A percentile compares a stretch with the other conserved stretches of the same genome.
phyloP scores from a whole-genome alignment of 2,329 filamentous ascomycete species.

The Sporothrix pallida region DNA sequence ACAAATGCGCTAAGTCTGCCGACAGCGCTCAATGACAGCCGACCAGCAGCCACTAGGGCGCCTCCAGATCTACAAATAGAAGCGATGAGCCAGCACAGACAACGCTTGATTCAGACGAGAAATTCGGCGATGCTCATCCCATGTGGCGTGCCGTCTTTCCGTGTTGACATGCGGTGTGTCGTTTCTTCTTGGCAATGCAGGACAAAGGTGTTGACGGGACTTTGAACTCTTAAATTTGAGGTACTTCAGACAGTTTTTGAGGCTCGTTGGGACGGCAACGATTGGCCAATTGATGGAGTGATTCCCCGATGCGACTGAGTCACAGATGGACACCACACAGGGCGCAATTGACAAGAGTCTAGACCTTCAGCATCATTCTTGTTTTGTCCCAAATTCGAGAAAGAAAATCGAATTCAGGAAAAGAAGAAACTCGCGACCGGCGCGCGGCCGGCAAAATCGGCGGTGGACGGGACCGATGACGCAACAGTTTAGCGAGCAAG shows the following conservation, averaged over 20 bases:
- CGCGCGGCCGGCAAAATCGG: slow-evolving; percentile 1
- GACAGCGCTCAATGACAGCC: background rate
- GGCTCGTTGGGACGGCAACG: background rate
- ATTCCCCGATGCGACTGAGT: background rate
- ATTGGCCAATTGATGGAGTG: background rate
- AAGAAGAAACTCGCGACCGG: background rate
- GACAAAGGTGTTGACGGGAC: background rate
- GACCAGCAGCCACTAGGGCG: background rate
- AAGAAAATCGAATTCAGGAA: background rate
- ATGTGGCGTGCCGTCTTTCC: background rate
- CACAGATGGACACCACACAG: background rate
- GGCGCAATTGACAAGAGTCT: background rate
- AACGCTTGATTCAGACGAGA: background rate
- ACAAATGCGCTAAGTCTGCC: background rate
- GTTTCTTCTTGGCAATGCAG: slow-evolving; percentile 1
- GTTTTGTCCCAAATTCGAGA: too few relatives aligned
- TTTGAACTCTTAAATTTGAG: background rate
- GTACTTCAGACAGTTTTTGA: background rate
- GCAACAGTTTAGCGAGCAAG: background rate
- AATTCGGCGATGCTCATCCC: background rate
- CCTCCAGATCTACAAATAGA: background rate
- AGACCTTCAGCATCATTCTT: too few relatives aligned
- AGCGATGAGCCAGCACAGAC: background rate
- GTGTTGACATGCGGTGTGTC: background rate
- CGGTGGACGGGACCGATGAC: slow-evolving; percentile 5